Evolutionary conservation across 106 monocot genomes (phyloP), one percentile per base, ranked within the genome.

Genomic region (Ottelia alismoides): DNA sequence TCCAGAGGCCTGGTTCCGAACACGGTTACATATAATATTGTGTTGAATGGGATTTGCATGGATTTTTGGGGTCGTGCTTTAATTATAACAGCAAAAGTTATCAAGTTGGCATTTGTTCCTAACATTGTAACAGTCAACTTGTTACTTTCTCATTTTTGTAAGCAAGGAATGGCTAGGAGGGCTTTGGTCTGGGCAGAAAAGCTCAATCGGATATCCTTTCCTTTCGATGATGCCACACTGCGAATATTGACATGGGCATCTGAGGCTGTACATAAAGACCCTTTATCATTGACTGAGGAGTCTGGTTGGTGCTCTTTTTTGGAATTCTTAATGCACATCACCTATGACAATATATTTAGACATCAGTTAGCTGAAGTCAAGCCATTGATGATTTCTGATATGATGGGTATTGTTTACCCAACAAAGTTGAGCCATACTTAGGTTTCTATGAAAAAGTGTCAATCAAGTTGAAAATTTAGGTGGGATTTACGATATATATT

Each of bases 111-210:
- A 0, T 76, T 88, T 65, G 58, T 68, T 30, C 88, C 93, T 1
- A 84, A 88, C 57, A 40, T 66, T 61, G 55, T 94, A 7, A 94
- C 88, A 11, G 60, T 94, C 40, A 94, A 94, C 57, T 58, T 87
- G 30, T 51, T 94, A 11, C 77, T 94, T 10, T 78, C 93, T 49
- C 83, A 94, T 58, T 78, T 94, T 51, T 88, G 84, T 65, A 88
- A 76, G 64, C 67, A 84, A 71, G 84, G 84, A 31, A 48, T 88
- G 70, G 47, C 73, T 25, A 74, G 56, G 45, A 78, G 68, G 56
- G 80, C 78, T 18, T 61, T 84, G 57, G 47, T 73, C 28, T 94
- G 93, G 93, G 84, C 72, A 46, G 62, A 75, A 59, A 87, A 68
- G 35, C 72, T 94, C 66, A 73, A 47, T 31, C 69, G 84, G 30